Base-by-base conservation (phyloP, 2,329 filamentous ascomycete genomes). In the Claviceps purpurea region DNA sequence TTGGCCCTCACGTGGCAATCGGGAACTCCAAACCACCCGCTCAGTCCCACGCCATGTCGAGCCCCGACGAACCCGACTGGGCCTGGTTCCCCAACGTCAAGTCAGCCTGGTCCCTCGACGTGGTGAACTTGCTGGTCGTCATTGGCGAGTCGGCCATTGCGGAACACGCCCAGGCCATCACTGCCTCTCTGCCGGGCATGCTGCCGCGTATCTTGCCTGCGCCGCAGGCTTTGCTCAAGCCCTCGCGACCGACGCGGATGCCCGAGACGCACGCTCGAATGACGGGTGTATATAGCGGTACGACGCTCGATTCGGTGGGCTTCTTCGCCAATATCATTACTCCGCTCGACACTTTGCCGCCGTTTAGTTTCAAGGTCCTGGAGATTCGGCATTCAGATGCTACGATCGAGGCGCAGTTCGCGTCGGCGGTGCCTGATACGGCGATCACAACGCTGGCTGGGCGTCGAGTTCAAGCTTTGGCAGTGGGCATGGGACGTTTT, bases 261-360 rank as follows among this genome's bases (percentile, higher is more conserved):
- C 79, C 79, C 45, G 72, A 76, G 55, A 71, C 73, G 16, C 67
- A 70, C 16, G 77, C 77, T 42, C 73, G 73, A 50, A 75, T 82
- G 60, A 73, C 74, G 1, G 79, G 79, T n/a, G 77, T 82, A 8
- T 72, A 76, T 56, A 78, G 73, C 54, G 79, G 79, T 47, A 74
- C 73, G 3, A 67, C 71, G 1, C 70, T 80, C 30, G 71, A 74
- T 52, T 72, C 75, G 1, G 72, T 82, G 5, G 78, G 79, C 51
- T 81, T 79, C 68, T 82, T 82, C 57, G 76, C 79, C 42, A 79
- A 79, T 57, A 77, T 82, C 55, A 73, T 82, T 52, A 76, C 79
- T 50, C 74, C 74, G 4, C 70, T 80, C 20, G 76, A 78, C 45
- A 66, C 73, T 5, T 58, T 75, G 18, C 64, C 66, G 3, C 62